A percentile compares a stretch with the other conserved stretches of the same genome.
These are phyloP conservation scores for Gnaphalium uliginosum DNA, from an alignment of 129 eudicot species.

Conservation along the genomic window DNA sequence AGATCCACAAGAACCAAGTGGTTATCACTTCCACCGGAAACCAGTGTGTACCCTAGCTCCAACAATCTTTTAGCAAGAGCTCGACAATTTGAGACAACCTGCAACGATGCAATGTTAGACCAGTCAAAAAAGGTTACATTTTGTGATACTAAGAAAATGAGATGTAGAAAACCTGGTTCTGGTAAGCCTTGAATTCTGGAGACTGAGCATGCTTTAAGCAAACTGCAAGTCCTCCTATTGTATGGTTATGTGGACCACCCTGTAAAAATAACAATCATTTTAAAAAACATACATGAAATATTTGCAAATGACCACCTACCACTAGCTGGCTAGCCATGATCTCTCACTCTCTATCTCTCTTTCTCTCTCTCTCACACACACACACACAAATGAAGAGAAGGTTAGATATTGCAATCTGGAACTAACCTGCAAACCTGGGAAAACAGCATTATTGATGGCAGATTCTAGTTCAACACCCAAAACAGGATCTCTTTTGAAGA, in stretches of 20 bases:
- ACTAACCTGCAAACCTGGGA: slow-evolving; percentile 94
- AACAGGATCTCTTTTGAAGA: slow-evolving; percentile 80
- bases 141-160: background rate
- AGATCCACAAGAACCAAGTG: slow-evolving; percentile 96
- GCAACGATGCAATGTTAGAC: slow-evolving; percentile 22
- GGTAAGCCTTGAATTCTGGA: slow-evolving; percentile 83
- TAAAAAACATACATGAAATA: background rate
- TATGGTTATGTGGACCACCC: slow-evolving; percentile 99
- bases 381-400: background rate
- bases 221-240: slow-evolving; percentile 87
- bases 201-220: slow-evolving; percentile 92
- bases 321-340: too few relatives aligned
- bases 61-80: slow-evolving; percentile 72
- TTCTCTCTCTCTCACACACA: too few relatives aligned
- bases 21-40: slow-evolving; percentile 96
- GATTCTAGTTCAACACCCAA: slow-evolving; percentile 90
- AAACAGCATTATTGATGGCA: slow-evolving; percentile 96
- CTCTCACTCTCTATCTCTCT: too few relatives aligned
- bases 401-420: background rate
- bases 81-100: slow-evolving; percentile 91
- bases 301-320: background rate
- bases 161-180: slow-evolving; percentile 57
- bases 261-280: slow-evolving; percentile 31
- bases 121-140: background rate
- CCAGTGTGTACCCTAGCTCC: slow-evolving; percentile 78